phyloP scores from a whole-genome alignment of 805 yeast genomes.

The Ogataea dorogensis region DNA sequence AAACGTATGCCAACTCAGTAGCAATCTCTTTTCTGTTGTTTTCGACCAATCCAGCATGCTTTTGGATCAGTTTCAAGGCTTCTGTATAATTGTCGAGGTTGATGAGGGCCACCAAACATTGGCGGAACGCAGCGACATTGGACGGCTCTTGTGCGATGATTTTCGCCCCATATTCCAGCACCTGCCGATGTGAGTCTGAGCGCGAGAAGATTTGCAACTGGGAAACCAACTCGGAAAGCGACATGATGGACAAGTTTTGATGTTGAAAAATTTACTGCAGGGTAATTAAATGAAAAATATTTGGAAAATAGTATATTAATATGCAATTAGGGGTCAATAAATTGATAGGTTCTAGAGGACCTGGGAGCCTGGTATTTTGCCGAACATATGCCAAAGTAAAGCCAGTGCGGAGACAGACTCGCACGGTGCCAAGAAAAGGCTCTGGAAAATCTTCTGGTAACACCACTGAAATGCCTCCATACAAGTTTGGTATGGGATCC shows the following conservation, averaged over 20 bases:
- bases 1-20: conserved; percentile 57
- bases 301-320: conserved; percentile 1
- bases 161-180: conserved; percentile 30
- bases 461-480: conserved; percentile 21
- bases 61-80: conserved; percentile 45
- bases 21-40: conserved; percentile 34
- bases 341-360: background rate
- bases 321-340: background rate
- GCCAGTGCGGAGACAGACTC: too few relatives aligned
- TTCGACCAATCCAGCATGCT: conserved; percentile 19
- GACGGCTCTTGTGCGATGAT: conserved; percentile 30
- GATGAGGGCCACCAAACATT: conserved; percentile 57
- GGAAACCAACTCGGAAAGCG: conserved; percentile 35
- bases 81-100: conserved; percentile 53
- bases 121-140: conserved; percentile 33
- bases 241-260: conserved; percentile 10
- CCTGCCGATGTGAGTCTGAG: conserved; percentile 36
- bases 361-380: background rate
- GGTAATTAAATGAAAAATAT: conserved; percentile 10
- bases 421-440: background rate
- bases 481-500: conserved; percentile 49
- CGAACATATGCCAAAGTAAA: background rate
- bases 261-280: conserved; percentile 10
- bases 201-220: conserved; percentile 36
- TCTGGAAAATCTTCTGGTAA: background rate